Base-by-base conservation (phyloP, 257 asterid species). In the Datura wrightii region DNA sequence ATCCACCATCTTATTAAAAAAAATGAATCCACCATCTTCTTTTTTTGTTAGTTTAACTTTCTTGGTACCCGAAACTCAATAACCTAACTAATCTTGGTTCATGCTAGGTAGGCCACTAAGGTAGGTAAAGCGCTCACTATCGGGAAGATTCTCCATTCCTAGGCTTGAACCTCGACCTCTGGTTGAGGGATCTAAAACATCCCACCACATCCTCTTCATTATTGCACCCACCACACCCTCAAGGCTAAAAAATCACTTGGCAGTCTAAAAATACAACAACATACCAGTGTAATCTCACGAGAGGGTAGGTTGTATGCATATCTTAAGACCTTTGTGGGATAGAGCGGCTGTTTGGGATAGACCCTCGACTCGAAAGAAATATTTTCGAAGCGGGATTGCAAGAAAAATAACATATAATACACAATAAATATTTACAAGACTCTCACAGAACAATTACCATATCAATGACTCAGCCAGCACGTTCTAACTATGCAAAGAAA, bases 161-260 rank as follows among this genome's bases (percentile, higher is more conserved):
- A 14, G 24, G 76, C 24, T 36, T 15, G 24, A 36, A 66, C 48
- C 74, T 34, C 6, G 11, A 37, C 10, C 76, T 66, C 24, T 66
- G 48, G 76, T 66, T 14, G 76, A 37, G 11, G 76, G 76, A 67
- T 7, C 7, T 13, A 37, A 67, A 42, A 19, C 72, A 59, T 13
- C 9, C 18, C 46, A 65, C 46, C 14, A 69, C 48, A 67, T 3
- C 13, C 19, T 15, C 52, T 39, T 39, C 52, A 67, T 7, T 14
- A 67, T 16, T 39, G 52, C 52, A 69, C 66, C 10, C 13, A n/a
- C 5, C 36, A 59, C 63, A 59, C 78, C 78, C 78, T 69, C 78
- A 15, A 69, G 78, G 52, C 24, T 69, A 39, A 39, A 31, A 69
- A 69, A 15, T 15, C 8, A 15, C 39, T 39, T 36, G 19, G 48